phyloP scores from a whole-genome alignment of 805 yeast genomes.

The Ogataea dorogensis region DNA sequence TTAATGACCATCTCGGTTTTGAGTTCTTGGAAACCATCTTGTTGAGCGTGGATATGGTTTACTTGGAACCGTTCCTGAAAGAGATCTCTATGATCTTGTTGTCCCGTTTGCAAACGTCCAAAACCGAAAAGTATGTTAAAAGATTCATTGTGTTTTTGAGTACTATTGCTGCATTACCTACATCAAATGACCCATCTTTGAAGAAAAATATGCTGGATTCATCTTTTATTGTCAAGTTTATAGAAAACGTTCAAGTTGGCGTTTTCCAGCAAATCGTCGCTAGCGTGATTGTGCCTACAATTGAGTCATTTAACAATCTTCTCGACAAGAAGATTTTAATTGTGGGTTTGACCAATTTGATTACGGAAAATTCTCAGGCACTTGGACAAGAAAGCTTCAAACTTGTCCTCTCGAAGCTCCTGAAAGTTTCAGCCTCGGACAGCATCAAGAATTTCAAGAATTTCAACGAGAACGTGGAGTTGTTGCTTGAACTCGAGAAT shows the following conservation, averaged over 20 bases:
- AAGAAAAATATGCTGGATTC: conserved; percentile 29
- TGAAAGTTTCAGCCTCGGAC: conserved; percentile 36
- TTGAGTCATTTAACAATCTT: conserved; percentile 41
- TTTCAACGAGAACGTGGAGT: conserved; percentile 40
- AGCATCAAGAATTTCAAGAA: conserved; percentile 35
- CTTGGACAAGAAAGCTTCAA: conserved; percentile 41
- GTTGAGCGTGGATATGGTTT: conserved; percentile 48
- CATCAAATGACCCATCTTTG: conserved; percentile 24
- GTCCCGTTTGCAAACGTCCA: conserved; percentile 74
- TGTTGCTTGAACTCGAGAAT: conserved; percentile 60
- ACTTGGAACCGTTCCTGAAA: conserved; percentile 53
- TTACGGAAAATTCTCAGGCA: conserved; percentile 39
- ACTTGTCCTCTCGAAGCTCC: conserved; percentile 43
- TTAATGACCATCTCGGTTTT: conserved; percentile 79
- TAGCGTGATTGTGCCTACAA: conserved; percentile 50
- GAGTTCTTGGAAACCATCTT: conserved; percentile 76
- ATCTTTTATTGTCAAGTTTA: conserved; percentile 54
- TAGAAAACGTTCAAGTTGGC: conserved; percentile 71
- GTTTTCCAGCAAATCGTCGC: conserved; percentile 50
- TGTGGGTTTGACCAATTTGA: conserved; percentile 47
- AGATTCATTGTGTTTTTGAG: conserved; percentile 64
- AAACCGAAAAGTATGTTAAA: conserved; percentile 79
- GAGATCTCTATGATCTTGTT: conserved; percentile 75
- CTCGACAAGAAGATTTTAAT: conserved; percentile 46
- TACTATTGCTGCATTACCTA: conserved; percentile 26